A percentile compares a stretch with the other conserved stretches of the same genome.
phyloP scores from a whole-genome alignment of 225 moss, liverwort and hornwort genomes.

The Pleurozium schreberi region DNA sequence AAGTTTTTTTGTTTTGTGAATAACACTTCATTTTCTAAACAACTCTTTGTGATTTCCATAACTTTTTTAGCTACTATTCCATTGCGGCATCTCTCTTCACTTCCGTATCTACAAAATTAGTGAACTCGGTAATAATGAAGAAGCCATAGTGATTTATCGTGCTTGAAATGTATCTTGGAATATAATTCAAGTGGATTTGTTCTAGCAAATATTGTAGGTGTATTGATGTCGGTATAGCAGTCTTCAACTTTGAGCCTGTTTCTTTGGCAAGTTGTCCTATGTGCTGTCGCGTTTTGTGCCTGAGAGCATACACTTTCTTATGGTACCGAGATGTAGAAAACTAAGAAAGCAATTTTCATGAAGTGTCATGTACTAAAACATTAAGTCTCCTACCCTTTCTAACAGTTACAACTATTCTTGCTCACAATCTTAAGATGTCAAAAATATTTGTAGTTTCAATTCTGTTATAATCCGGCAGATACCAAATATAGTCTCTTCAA shows the following conservation, averaged over 20 bases:
- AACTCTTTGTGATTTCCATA: neutral
- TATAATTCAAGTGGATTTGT: neutral
- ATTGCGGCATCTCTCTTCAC: neutral
- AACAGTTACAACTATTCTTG: neutral
- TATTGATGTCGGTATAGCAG: too few species aligned
- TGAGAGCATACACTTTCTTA: conserved; percentile 5
- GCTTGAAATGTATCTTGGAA: too few species aligned
- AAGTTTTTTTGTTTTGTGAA: neutral
- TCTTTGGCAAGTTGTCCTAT: conserved; percentile 98
- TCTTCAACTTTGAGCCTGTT: conserved; percentile 71
- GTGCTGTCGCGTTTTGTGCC: conserved; percentile 89
- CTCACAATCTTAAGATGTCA: neutral
- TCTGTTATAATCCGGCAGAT: neutral
- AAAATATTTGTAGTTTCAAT: neutral
- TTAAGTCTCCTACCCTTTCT: neutral
- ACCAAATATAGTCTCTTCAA: neutral
- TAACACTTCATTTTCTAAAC: neutral
- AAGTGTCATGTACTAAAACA: neutral
- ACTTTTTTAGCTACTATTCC: neutral
- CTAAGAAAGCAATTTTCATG: neutral
- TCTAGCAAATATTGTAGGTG: neutral
- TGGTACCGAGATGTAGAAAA: neutral
- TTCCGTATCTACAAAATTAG: neutral
- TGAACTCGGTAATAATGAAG: rapidly evolving
- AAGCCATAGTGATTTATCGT: neutral